phyloP scores from a whole-genome alignment of 768 basidiomycete species.

The Russula ochroleuca region DNA sequence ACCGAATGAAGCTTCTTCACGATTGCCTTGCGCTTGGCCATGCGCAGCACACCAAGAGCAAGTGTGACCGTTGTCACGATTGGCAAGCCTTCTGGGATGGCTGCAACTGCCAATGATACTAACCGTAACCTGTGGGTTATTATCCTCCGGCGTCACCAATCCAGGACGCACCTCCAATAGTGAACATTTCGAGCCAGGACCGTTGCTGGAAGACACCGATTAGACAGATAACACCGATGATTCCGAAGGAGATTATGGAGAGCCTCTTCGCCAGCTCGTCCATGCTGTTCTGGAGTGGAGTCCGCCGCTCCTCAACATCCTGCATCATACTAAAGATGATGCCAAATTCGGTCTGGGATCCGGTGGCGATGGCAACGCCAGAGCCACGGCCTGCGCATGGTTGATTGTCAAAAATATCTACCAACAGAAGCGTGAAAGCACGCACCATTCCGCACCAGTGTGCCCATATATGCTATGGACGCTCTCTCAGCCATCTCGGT shows the following conservation, averaged over 20 bases:
- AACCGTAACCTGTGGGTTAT: conserved; percentile 17
- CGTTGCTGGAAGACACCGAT: conserved; percentile 83
- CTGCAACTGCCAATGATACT: conserved; percentile 98
- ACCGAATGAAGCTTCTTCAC: conserved; percentile 97
- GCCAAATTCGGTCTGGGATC: conserved; percentile 88
- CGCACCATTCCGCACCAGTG: conserved; percentile 82
- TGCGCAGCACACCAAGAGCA: conserved; percentile 87
- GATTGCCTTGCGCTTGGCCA: conserved; percentile 93
- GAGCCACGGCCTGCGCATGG: conserved; percentile 58
- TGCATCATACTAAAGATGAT: conserved; percentile 99
- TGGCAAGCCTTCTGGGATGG: conserved; percentile 93
- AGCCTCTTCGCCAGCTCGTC: conserved; percentile 93
- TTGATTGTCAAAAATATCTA: neutral
- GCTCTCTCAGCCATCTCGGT: conserved; percentile 75
- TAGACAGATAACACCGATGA: conserved; percentile 90
- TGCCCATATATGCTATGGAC: conserved; percentile 95
- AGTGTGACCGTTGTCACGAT: conserved; percentile 98
- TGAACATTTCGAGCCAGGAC: conserved; percentile 97
- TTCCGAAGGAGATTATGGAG: conserved; percentile 84
- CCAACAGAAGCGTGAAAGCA: neutral
- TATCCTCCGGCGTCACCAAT: neutral
- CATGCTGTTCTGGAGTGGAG: conserved; percentile 90
- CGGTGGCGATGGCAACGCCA: conserved; percentile 84
- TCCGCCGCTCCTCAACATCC: conserved; percentile 87
- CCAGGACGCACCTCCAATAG: conserved; percentile 77